Evolutionary conservation across 371 early-diverging fungal genomes (phyloP).

Genomic region (Mucor circinelloides): DNA sequence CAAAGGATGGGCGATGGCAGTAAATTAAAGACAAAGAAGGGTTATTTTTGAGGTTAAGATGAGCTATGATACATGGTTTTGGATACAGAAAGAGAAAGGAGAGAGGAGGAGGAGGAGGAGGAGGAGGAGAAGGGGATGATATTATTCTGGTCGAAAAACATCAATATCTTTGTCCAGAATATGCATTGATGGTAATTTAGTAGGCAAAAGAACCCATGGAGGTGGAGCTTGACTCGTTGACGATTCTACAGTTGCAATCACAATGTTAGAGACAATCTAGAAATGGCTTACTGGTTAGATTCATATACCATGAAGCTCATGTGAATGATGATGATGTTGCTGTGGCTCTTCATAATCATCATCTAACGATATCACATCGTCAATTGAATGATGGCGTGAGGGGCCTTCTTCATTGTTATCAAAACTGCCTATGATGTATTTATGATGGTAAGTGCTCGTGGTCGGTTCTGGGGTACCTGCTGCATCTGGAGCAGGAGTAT

Average conservation of each 20-base stretch:
- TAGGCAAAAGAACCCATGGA: constrained; percentile 12
- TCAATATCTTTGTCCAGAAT: constrained; percentile 11
- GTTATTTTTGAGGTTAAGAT: background rate
- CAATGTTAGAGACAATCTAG: background rate
- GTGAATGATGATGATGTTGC: background rate
- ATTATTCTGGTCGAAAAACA: constrained; percentile 4
- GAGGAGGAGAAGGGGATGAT: too few species aligned
- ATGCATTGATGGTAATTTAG: constrained; percentile 19
- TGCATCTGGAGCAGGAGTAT: background rate
- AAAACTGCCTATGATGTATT: background rate
- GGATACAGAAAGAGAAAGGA: background rate
- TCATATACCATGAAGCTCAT: background rate
- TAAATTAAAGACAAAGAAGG: background rate
- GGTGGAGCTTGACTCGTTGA: constrained; percentile 4
- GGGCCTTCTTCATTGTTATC: background rate
- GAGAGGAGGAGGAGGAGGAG: background rate
- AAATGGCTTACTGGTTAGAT: background rate
- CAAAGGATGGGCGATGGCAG: background rate
- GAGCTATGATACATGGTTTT: background rate
- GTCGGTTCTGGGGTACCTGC: background rate
- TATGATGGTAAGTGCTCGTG: background rate
- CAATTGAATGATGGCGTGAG: background rate
- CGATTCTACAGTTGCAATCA: background rate
- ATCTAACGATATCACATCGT: background rate
- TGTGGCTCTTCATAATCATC: background rate